These are phyloP conservation scores for Yamadazyma phyllophila DNA, from an alignment of 805 yeast species.

Conservation along the genomic window DNA sequence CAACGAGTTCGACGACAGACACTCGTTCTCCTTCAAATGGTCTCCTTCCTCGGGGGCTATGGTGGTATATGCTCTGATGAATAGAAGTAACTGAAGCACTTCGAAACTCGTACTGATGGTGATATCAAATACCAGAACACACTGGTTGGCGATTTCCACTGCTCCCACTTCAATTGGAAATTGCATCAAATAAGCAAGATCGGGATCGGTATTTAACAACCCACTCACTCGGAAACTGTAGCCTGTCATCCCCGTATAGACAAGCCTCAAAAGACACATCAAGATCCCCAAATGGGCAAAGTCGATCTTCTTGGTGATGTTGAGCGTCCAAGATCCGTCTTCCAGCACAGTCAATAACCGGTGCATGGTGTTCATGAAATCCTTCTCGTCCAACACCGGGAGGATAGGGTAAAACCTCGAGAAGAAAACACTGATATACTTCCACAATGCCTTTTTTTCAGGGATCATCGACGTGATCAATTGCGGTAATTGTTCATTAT, in stretches of 20 bases:
- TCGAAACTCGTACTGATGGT: slow-evolving; percentile 42
- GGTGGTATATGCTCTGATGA: slow-evolving; percentile 49
- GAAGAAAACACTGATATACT: slow-evolving; percentile 56
- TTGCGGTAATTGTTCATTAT: neutral
- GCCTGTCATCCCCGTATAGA: slow-evolving; percentile 27
- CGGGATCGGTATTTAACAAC: slow-evolving; percentile 6
- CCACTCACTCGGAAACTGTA: slow-evolving; percentile 24
- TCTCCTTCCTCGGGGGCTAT: slow-evolving; percentile 57
- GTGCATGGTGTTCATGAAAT: slow-evolving; percentile 42
- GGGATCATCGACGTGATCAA: slow-evolving; percentile 38
- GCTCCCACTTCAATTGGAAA: slow-evolving; percentile 29
- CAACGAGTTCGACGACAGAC: slow-evolving; percentile 46
- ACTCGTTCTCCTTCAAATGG: slow-evolving; percentile 55
- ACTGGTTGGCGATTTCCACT: slow-evolving; percentile 29
- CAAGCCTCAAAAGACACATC: slow-evolving; percentile 29
- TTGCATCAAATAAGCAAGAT: slow-evolving; percentile 23
- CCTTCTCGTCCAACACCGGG: slow-evolving; percentile 62
- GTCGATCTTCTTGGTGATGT: slow-evolving; percentile 29
- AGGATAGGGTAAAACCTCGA: slow-evolving; percentile 55
- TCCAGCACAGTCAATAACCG: slow-evolving; percentile 42
- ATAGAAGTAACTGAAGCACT: slow-evolving; percentile 51
- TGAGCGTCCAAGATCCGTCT: slow-evolving; percentile 12
- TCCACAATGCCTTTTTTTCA: slow-evolving; percentile 50
- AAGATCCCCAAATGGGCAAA: slow-evolving; percentile 34
- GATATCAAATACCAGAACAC: slow-evolving; percentile 33